Evolutionary conservation across 768 basidiomycete genomes (phyloP).

Genomic region (Russula griseocarnosa): DNA sequence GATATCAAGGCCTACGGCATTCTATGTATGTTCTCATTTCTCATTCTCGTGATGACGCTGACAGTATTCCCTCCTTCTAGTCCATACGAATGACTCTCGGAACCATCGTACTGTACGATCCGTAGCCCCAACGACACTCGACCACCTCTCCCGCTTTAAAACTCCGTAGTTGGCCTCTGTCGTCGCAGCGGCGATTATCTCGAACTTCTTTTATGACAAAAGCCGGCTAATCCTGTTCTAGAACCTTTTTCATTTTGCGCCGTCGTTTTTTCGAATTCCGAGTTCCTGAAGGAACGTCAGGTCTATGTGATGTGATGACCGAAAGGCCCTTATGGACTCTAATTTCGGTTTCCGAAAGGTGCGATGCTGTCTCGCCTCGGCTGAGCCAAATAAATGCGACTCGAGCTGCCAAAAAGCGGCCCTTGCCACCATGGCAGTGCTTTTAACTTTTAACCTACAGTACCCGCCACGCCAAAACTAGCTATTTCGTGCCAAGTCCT

Average conservation of each 20-base stretch:
- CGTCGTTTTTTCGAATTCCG: background rate
- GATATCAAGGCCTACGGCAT: conserved; percentile 33
- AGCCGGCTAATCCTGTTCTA: background rate
- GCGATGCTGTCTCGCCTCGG: background rate
- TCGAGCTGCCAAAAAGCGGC: background rate
- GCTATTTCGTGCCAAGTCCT: background rate
- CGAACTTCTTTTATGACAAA: background rate
- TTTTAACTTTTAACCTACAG: too few species aligned
- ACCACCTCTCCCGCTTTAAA: background rate
- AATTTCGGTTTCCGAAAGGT: background rate
- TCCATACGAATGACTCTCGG: background rate
- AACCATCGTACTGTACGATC: background rate
- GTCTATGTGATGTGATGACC: background rate
- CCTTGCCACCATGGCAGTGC: background rate
- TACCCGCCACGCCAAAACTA: background rate
- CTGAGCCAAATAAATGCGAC: background rate
- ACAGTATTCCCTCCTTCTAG: background rate
- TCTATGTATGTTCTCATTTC: conserved; percentile 30
- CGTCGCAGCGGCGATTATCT: background rate
- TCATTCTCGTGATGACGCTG: background rate
- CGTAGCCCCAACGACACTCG: background rate
- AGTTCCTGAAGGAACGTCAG: background rate
- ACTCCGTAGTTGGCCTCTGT: background rate
- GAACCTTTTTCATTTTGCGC: background rate
- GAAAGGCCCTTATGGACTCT: background rate